phyloP scores from a whole-genome alignment of 495 filamentous ascomycete genomes.

The Apiosordaria backusii region DNA sequence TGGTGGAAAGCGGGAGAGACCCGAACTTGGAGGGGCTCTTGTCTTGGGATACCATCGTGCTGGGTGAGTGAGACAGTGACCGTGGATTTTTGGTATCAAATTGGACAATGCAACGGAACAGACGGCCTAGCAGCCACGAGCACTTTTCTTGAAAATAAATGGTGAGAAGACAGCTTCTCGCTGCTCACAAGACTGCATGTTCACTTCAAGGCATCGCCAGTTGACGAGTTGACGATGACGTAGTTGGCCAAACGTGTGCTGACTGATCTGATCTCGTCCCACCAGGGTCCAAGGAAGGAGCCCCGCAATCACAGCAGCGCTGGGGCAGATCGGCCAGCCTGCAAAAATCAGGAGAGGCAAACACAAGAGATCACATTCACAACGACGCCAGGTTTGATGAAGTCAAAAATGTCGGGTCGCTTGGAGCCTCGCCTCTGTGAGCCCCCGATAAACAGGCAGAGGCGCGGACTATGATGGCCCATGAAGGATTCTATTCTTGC shows the following conservation, averaged over 20 bases:
- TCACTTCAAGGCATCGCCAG: neutral
- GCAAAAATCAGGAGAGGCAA: slow-evolving; percentile 10
- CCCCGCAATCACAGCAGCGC: neutral
- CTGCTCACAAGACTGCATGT: no score
- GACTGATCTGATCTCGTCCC: neutral
- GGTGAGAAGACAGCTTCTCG: neutral
- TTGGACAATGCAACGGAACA: neutral
- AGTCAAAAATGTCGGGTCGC: slow-evolving; percentile 44
- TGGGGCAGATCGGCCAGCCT: no score
- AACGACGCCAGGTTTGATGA: neutral
- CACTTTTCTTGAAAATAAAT: neutral
- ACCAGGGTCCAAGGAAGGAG: neutral
- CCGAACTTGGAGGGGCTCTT: slow-evolving; percentile 47
- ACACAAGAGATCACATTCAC: neutral
- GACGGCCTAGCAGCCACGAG: neutral
- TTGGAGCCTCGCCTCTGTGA: slow-evolving; percentile 52
- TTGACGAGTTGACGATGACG: neutral
- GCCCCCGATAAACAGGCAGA: slow-evolving; percentile 31
- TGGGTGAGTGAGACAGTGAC: neutral
- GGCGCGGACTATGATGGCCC: slow-evolving; percentile 57
- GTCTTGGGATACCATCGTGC: slow-evolving; percentile 24
- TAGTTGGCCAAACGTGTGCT: neutral
- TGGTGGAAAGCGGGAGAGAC: slow-evolving; percentile 60
- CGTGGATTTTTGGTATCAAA: neutral
- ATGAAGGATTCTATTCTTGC: slow-evolving; percentile 38